Conservation (phyloP, 2,329 filamentous ascomycete genomes). For the Ophiostoma novo-ulmi region DNA sequence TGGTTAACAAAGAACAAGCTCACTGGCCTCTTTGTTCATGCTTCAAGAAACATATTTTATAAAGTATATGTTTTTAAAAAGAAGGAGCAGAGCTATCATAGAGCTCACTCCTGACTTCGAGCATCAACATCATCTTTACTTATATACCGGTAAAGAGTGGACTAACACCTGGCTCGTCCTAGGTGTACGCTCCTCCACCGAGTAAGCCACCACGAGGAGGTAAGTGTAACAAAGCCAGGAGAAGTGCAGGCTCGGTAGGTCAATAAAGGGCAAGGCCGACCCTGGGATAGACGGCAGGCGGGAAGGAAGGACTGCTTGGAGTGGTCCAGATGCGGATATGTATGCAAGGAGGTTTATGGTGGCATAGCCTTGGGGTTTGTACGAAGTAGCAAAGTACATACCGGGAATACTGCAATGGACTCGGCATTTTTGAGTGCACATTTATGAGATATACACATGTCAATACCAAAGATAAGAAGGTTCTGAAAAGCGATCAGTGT, state of each 20-base stretch:
- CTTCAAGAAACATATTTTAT: no score
- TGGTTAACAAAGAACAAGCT: neutral
- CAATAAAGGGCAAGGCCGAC: neutral
- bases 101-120: neutral
- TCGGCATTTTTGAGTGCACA: neutral
- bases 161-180: neutral
- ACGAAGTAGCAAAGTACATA: neutral
- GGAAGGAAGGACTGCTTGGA: neutral
- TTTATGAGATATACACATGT: neutral
- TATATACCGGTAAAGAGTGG: neutral
- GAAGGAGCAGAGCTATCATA: neutral
- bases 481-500: no score
- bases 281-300: neutral
- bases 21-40: neutral
- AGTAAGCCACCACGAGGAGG: no score
- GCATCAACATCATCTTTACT: neutral
- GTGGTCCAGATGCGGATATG: constrained; percentile 1
- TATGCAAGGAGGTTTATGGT: neutral
- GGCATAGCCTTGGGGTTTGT: neutral
- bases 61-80: no score
- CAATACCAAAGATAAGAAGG: neutral
- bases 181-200: neutral
- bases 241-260: neutral
- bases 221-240: neutral
- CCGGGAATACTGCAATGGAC: neutral